Percentiles rank a stretch among this genome's conserved stretches.
Conservation (phyloP, 306 rosid genomes). For the Mimosa bimucronata region DNA sequence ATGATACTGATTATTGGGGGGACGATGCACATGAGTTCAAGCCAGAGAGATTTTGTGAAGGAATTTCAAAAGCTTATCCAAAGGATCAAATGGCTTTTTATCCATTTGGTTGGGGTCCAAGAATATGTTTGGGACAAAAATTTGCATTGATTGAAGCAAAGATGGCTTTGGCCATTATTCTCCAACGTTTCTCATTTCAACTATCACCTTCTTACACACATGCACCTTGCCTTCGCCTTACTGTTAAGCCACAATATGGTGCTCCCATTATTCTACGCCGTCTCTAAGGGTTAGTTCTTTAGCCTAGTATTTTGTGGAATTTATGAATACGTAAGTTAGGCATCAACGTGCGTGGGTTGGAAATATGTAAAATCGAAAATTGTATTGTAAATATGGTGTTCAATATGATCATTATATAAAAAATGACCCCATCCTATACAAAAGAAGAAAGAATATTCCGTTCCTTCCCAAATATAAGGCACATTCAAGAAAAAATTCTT, state of each 20-base stretch:
- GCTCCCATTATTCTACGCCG: too few species aligned
- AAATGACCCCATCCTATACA: too few species aligned
- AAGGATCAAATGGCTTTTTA: conserved; percentile 43
- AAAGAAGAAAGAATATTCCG: too few species aligned
- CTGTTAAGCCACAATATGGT: not conserved
- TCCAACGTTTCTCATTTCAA: conserved; percentile 51
- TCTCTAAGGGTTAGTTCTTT: too few species aligned
- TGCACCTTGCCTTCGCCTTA: not conserved
- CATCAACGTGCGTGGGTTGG: too few species aligned
- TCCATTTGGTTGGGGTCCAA: conserved; percentile 59
- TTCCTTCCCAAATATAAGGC: too few species aligned
- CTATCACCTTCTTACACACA: conserved; percentile 17
- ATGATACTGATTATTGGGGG: conserved; percentile 45
- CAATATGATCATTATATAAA: too few species aligned
- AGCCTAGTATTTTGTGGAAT: too few species aligned
- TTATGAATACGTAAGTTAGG: too few species aligned
- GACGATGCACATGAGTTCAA: conserved; percentile 47
- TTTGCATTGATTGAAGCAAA: conserved; percentile 58
- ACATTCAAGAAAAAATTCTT: too few species aligned
- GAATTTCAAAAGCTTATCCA: conserved; percentile 41
- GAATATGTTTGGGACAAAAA: conserved; percentile 54
- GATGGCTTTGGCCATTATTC: conserved; percentile 51
- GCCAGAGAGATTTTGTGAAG: conserved; percentile 50
- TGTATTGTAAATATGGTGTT: too few species aligned
- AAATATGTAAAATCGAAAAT: too few species aligned